These are phyloP conservation scores for Lodderomyces parapsilosis DNA, from an alignment of 1,139 yeast genomes.

Conservation along the genomic window DNA sequence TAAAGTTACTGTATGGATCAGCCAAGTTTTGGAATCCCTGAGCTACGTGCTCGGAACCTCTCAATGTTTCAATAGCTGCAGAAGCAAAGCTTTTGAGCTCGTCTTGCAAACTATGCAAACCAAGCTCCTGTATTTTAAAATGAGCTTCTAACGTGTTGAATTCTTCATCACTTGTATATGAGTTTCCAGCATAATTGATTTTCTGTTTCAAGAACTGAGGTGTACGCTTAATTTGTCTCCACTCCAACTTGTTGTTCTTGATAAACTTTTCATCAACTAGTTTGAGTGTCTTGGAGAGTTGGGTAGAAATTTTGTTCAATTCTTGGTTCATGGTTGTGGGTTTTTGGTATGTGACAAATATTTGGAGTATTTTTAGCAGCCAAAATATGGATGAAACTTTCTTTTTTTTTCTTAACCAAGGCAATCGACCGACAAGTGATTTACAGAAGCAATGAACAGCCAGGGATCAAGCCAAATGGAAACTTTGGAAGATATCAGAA, in stretches of 20 bases:
- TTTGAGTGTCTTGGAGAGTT: conserved; percentile 18
- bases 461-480: background rate
- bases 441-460: background rate
- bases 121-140: conserved; percentile 8
- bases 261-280: conserved; percentile 16
- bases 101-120: conserved; percentile 3
- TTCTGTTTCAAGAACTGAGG: conserved; percentile 35
- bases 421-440: too few species aligned
- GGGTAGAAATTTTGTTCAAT: conserved; percentile 13
- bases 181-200: conserved; percentile 23
- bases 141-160: conserved; percentile 28
- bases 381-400: conserved; percentile 3
- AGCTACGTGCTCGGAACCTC: conserved; percentile 19
- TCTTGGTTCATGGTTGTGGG: conserved; percentile 9
- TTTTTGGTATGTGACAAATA: background rate
- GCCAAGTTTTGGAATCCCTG: conserved; percentile 21
- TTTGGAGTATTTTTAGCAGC: conserved; percentile 3
- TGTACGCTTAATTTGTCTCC: conserved; percentile 27
- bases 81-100: conserved; percentile 13
- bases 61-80: conserved; percentile 15
- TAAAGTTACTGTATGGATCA: conserved; percentile 26
- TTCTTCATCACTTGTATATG: conserved; percentile 37
- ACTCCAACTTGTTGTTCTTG: conserved; percentile 19
- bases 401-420: too few species aligned
- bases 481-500: background rate